Evolutionary conservation across 2,329 filamentous ascomycete genomes (phyloP).

Genomic region (Apiospora arundinis): DNA sequence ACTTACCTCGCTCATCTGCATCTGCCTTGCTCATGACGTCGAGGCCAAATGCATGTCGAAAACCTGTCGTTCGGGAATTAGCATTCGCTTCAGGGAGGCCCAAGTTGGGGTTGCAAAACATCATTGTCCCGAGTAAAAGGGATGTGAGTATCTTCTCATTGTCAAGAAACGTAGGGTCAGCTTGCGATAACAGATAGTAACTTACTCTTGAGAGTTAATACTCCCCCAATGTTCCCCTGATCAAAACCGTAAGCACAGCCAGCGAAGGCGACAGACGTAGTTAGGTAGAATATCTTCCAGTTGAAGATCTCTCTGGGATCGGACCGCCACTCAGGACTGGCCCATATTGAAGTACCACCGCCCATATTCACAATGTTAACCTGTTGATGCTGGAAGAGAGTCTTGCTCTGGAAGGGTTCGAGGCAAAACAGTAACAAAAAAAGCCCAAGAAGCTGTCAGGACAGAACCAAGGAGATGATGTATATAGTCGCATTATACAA

Average conservation of each 20-base stretch:
- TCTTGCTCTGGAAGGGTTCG: neutral
- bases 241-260: slow-evolving; percentile 48
- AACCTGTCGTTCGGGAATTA: slow-evolving; percentile 23
- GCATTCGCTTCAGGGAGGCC: neutral
- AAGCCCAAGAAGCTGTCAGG: neutral
- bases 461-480: neutral
- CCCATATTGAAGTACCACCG: slow-evolving; percentile 46
- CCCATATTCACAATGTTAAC: slow-evolving; percentile 37
- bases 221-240: slow-evolving; percentile 47
- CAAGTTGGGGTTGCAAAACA: too few relatives aligned
- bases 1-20: slow-evolving; percentile 35
- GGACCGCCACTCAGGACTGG: slow-evolving; percentile 43
- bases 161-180: too few relatives aligned
- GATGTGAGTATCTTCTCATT: too few relatives aligned
- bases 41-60: slow-evolving; percentile 44
- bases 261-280: slow-evolving; percentile 43
- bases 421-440: neutral
- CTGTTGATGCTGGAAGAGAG: neutral
- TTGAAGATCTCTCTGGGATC: slow-evolving; percentile 48
- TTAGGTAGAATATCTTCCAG: slow-evolving; percentile 40
- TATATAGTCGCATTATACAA: neutral
- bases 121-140: too few relatives aligned
- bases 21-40: slow-evolving; percentile 36
- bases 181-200: too few relatives aligned
- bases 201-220: slow-evolving; percentile 42